phyloP scores from a whole-genome alignment of 306 rosid species.

The Hippophae rhamnoides region DNA sequence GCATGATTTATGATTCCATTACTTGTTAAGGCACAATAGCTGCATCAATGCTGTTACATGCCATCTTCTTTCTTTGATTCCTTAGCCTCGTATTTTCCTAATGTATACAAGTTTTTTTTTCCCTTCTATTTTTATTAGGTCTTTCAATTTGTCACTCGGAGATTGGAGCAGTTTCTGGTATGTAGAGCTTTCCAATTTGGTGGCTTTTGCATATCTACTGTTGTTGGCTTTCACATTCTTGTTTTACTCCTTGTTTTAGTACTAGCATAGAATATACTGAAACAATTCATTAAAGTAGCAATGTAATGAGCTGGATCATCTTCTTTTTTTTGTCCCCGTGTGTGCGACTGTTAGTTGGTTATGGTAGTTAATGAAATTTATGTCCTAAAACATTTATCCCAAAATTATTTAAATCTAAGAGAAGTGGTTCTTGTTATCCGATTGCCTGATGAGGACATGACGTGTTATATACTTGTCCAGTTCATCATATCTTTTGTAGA shows the following conservation, averaged over 20 bases:
- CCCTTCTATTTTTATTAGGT: conserved; percentile 37
- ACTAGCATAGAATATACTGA: too few relatives aligned
- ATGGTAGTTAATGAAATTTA: too few relatives aligned
- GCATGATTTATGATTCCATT: neutral
- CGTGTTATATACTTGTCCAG: neutral
- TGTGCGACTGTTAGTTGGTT: too few relatives aligned
- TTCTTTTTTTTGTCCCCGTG: too few relatives aligned
- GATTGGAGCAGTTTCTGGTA: conserved; percentile 94
- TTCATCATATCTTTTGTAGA: neutral
- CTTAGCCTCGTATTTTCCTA: conserved; percentile 1
- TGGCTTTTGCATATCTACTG: neutral
- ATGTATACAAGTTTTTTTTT: neutral
- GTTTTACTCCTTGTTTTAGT: neutral
- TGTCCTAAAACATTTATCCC: too few relatives aligned
- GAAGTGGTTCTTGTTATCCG: too few relatives aligned
- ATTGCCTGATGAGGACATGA: neutral
- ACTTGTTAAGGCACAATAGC: too few relatives aligned
- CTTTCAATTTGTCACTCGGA: conserved; percentile 67
- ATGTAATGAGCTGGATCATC: too few relatives aligned
- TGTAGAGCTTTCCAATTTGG: conserved; percentile 15
- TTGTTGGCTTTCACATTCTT: conserved; percentile 2
- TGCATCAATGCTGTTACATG: neutral
- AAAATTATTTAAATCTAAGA: too few relatives aligned
- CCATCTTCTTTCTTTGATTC: neutral
- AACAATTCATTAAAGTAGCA: too few relatives aligned